These are phyloP conservation scores for Bretziella fagacearum DNA, from an alignment of 2,329 filamentous ascomycete species.

Conservation along the genomic window DNA sequence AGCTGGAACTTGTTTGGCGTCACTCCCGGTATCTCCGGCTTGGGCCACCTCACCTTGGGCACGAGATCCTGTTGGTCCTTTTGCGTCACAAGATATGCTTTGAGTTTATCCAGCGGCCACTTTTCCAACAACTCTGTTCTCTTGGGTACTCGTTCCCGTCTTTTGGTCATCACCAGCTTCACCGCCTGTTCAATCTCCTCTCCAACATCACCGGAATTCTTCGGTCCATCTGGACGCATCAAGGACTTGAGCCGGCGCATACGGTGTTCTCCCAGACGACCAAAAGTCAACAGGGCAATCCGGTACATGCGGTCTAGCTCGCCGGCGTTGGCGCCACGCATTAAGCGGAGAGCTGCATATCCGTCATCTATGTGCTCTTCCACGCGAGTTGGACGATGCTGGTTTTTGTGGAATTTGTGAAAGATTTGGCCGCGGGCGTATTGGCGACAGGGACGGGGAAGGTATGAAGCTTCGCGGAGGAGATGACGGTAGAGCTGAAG, in stretches of 20 bases:
- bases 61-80: constrained; percentile 19
- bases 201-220: constrained; percentile 27
- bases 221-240: constrained; percentile 23
- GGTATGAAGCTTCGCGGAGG: constrained; percentile 43
- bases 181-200: constrained; percentile 16
- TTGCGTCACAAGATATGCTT: constrained; percentile 28
- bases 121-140: constrained; percentile 26
- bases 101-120: constrained; percentile 33
- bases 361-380: constrained; percentile 26
- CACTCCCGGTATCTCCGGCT: constrained; percentile 16
- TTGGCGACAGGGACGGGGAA: constrained; percentile 33
- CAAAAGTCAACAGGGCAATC: constrained; percentile 35
- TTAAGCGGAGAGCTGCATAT: constrained; percentile 26
- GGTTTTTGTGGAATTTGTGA: constrained; percentile 29
- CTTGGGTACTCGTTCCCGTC: not conserved
- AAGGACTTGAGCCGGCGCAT: constrained; percentile 30
- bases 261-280: constrained; percentile 34
- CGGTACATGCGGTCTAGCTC: constrained; percentile 29
- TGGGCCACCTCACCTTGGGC: constrained; percentile 19
- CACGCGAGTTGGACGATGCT: constrained; percentile 18
- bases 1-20: constrained; percentile 23
- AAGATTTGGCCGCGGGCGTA: constrained; percentile 29
- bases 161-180: not conserved
- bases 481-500: constrained; percentile 40
- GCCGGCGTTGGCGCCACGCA: constrained; percentile 38